These are phyloP conservation scores for Lactifluus echinatus DNA, from an alignment of 768 basidiomycete genomes.

Conservation along the genomic window DNA sequence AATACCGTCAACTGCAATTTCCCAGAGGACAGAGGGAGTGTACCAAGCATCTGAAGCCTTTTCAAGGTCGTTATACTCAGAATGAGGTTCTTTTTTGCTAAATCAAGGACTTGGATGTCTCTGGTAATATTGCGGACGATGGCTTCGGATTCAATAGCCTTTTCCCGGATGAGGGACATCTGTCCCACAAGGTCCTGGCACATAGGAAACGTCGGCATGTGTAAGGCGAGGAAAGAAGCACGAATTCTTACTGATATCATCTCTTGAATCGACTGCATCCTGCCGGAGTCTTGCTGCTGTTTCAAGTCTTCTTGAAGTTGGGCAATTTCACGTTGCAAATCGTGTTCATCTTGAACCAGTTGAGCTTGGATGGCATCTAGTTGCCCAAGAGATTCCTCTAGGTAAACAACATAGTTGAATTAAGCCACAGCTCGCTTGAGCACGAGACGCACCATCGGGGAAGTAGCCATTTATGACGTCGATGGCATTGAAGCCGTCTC, in stretches of 20 bases:
- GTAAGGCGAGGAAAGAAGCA: background rate
- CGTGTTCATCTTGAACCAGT: constrained; percentile 59
- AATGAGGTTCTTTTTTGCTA: constrained; percentile 89
- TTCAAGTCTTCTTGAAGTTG: constrained; percentile 57
- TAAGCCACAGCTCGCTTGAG: background rate
- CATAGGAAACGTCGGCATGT: background rate
- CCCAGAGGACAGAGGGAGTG: constrained; percentile 22
- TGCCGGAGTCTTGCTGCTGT: constrained; percentile 74
- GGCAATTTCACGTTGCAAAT: constrained; percentile 66
- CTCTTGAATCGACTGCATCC: constrained; percentile 88
- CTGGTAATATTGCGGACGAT: constrained; percentile 93
- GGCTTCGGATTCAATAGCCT: constrained; percentile 94
- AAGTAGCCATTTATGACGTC: constrained; percentile 59
- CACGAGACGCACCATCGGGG: constrained; percentile 54
- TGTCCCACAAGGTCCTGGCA: constrained; percentile 83
- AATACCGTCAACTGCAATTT: background rate
- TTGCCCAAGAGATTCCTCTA: constrained; percentile 70
- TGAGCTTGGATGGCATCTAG: constrained; percentile 62
- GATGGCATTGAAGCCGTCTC: constrained; percentile 48
- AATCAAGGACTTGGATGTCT: constrained; percentile 90
- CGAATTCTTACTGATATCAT: constrained; percentile 74
- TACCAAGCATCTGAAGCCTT: constrained; percentile 90
- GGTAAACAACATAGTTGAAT: background rate
- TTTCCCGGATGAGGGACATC: constrained; percentile 93
- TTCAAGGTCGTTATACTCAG: constrained; percentile 85